phyloP scores from a whole-genome alignment of 345 rosid genomes.

The Microthlaspi erraticum region DNA sequence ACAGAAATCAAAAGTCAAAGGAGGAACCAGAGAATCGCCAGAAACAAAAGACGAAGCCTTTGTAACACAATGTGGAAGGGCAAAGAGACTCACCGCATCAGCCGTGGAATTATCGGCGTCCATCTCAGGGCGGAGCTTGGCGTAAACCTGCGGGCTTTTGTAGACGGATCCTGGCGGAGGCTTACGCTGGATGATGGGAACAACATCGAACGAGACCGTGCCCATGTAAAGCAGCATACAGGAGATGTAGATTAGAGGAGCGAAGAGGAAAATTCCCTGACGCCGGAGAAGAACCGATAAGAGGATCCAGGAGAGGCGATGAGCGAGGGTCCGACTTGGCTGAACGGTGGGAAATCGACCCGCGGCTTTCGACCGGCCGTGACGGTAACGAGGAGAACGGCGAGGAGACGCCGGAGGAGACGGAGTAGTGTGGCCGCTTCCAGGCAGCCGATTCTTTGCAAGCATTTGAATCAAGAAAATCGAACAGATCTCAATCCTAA shows the following conservation, averaged over 20 bases:
- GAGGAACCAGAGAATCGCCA: background rate
- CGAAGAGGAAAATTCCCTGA: conserved; percentile 90
- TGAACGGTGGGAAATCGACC: conserved; percentile 54
- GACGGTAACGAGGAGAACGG: conserved; percentile 89
- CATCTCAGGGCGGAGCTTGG: conserved; percentile 84
- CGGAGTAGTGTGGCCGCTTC: conserved; percentile 95
- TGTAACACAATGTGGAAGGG: conserved; percentile 17
- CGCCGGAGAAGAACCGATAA: conserved; percentile 91
- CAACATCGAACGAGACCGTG: conserved; percentile 82
- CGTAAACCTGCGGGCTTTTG: conserved; percentile 88
- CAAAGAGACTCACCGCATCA: conserved; percentile 69
- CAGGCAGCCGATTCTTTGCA: conserved; percentile 73
- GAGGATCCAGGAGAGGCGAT: conserved; percentile 84
- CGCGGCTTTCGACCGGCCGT: conserved; percentile 59
- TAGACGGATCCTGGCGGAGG: conserved; percentile 91
- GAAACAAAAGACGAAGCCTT: background rate
- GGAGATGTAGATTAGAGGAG: conserved; percentile 89
- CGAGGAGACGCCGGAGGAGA: conserved; percentile 96
- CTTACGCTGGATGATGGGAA: conserved; percentile 61
- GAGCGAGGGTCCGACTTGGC: conserved; percentile 64
- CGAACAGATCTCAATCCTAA: conserved; percentile 40
- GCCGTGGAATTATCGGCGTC: conserved; percentile 90
- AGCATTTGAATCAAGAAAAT: conserved; percentile 62
- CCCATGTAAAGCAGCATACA: conserved; percentile 98
- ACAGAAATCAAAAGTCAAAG: conserved; percentile 6